phyloP scores from a whole-genome alignment of 2,329 filamentous ascomycete species.

The Tolypocladium tundrense region DNA sequence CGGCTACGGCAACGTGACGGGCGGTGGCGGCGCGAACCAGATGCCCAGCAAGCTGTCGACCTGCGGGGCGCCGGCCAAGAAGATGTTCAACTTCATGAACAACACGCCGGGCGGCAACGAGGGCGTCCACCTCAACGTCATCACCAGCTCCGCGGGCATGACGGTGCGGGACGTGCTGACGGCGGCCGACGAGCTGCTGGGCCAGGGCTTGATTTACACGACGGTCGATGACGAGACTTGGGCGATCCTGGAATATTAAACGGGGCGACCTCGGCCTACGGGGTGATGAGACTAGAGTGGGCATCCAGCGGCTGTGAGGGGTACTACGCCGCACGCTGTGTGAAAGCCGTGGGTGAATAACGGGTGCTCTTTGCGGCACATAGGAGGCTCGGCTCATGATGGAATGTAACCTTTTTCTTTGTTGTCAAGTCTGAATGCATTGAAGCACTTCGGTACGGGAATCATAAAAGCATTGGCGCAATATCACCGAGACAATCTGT shows the following conservation, averaged over 20 bases:
- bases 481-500: background rate
- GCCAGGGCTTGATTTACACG: slow-evolving; percentile 69
- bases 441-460: background rate
- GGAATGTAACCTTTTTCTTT: background rate
- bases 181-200: slow-evolving; percentile 73
- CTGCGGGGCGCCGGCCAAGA: slow-evolving; percentile 50
- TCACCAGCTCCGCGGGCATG: slow-evolving; percentile 57
- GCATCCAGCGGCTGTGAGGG: background rate
- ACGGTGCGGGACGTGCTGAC: slow-evolving; percentile 59
- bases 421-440: background rate
- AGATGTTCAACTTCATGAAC: slow-evolving; percentile 61
- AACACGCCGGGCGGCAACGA: slow-evolving; percentile 64
- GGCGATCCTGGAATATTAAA: slow-evolving; percentile 60
- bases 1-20: slow-evolving; percentile 25
- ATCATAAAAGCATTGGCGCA: background rate
- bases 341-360: background rate
- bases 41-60: slow-evolving; percentile 28
- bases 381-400: background rate
- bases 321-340: background rate
- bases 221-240: slow-evolving; percentile 91
- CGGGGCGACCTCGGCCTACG: background rate
- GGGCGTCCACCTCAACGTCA: slow-evolving; percentile 70
- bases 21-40: slow-evolving; percentile 26
- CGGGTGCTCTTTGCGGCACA: background rate
- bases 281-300: background rate